Conservation (phyloP, 495 filamentous ascomycete species). For the Hypoxylon lienhwacheense region DNA sequence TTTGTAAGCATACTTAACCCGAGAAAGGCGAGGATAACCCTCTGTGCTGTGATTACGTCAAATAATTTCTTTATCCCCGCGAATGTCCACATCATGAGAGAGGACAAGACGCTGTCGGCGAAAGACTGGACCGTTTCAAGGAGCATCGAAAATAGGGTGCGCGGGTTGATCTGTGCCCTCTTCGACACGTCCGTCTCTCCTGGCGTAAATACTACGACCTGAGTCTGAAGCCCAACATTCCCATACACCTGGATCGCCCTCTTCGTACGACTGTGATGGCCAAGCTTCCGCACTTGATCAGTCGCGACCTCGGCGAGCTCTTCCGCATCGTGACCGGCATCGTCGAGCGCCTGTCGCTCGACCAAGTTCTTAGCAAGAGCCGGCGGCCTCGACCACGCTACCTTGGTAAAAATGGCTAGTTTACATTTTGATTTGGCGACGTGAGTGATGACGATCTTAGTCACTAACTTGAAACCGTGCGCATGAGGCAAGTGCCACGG, state of each 20-base stretch:
- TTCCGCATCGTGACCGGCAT: slow-evolving; percentile 78
- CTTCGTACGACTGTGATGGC: slow-evolving; percentile 80
- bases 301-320: slow-evolving; percentile 83
- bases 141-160: slow-evolving; percentile 68
- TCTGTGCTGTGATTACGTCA: slow-evolving; percentile 72
- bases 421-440: slow-evolving; percentile 89
- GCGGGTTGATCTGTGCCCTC: slow-evolving; percentile 64
- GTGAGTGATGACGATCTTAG: slow-evolving; percentile 92
- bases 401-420: slow-evolving; percentile 81
- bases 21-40: slow-evolving; percentile 70
- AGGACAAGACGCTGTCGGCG: slow-evolving; percentile 67
- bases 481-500: slow-evolving; percentile 89
- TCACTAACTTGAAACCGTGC: slow-evolving; percentile 78
- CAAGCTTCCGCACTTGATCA: slow-evolving; percentile 82
- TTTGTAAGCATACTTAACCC: slow-evolving; percentile 69
- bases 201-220: slow-evolving; percentile 64
- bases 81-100: slow-evolving; percentile 73
- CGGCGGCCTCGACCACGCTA: slow-evolving; percentile 77
- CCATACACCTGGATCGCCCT: slow-evolving; percentile 91
- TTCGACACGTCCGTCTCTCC: slow-evolving; percentile 41
- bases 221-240: slow-evolving; percentile 72
- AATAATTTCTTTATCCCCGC: slow-evolving; percentile 63
- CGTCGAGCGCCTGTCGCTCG: slow-evolving; percentile 75
- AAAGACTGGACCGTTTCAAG: slow-evolving; percentile 68
- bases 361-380: slow-evolving; percentile 70